Evolutionary conservation across 163 green algal species (phyloP), one percentile per base, ranked within the genome.

Genomic region (Volvox carteri): DNA sequence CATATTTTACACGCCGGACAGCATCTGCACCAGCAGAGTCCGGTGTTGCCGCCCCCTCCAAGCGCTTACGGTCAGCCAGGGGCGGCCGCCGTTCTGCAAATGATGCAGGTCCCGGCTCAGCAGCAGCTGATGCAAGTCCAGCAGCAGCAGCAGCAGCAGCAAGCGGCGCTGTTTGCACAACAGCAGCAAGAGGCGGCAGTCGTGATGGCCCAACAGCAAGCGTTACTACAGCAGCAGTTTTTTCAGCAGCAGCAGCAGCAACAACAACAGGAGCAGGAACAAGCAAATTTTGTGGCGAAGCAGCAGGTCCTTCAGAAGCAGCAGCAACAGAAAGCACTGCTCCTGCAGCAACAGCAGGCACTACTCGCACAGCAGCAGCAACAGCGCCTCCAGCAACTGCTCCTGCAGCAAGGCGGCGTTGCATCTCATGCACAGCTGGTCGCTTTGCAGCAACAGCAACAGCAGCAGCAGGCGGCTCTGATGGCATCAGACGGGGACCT

Each of bases 181-280:
- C 77, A 85, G 50, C 77, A 73, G 37, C 48, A 84, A 48, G 42
- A 84, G 75, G n/a, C 44, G 28, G 28, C 44, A 11, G 21, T 44
- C 21, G 12, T 25, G 16, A 12, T 12, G 46, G 41, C 42, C 41
- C 28, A 81, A 28, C 44, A 67, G 46, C 44, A 81, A 25, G 41
- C 16, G 46, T 46, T 42, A 50, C 74, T 48, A 62, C 46, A 81
- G 56, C 44, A 67, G 46, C 74, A 68, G n/a, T 46, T 44, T 28
- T 50, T 68, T 4, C 44, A 84, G 48, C 75, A 70, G 9, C 65
- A 75, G 48, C 75, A 35, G 75, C 48, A 70, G 50, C 48, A 84
- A 48, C 75, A 84, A 30, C 75, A 83, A n/a, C 74, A 50, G 23
- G 46, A 50, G 2, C 74, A 83, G 48, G 46, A 83, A 41, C 73